Base-by-base conservation (phyloP, 176 grass and related monocot genomes). In the Thalia dealbata region DNA sequence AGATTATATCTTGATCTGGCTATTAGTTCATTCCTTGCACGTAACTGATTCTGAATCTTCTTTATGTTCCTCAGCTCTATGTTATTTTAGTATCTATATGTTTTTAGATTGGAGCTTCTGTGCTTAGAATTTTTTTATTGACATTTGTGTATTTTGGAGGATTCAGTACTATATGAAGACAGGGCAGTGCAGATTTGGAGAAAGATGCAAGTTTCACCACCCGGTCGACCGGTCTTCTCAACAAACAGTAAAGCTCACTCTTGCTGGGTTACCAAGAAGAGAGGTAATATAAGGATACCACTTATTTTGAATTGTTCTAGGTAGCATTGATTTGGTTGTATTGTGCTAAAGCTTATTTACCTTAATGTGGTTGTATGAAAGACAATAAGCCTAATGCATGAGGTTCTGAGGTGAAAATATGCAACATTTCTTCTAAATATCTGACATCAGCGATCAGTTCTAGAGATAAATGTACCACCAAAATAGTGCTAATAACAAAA, bases 91-190 rank as follows among this genome's bases (percentile, higher is more conserved):
- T 59, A 15, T n/a, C 9, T 7, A 18, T 64, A 22, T 15, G 14
- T 9, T 64, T 64, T 28, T 9, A 10, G 3, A 26, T 64, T 15
- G 22, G 24, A 12, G 8, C 13, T 7, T 10, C 22, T n/a, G n/a
- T n/a, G 4, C 60, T 16, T 41, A 29, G 32, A 19, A 14, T 43
- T 3, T 12, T 43, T 0, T 68, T n/a, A n/a, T 68, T n/a, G 65
- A 23, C 1, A 63, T 44, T 75, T 3, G 8, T 15, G 21, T 44
- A 21, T 64, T 26, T 46, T 75, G 73, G 73, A 48, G 71, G 52
- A 70, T 83, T 66, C 88, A 99, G 95, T 99, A 72, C 78, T 99
- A 99, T 64, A 99, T 95, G 90, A 99, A 99, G 84, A 99, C 83
- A 45, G 90, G 95, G 65, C 72, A 28, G 26, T 99, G 95, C 70